These are phyloP conservation scores for Capronia americana DNA, from an alignment of 2,329 filamentous ascomycete genomes.

Conservation along the genomic window DNA sequence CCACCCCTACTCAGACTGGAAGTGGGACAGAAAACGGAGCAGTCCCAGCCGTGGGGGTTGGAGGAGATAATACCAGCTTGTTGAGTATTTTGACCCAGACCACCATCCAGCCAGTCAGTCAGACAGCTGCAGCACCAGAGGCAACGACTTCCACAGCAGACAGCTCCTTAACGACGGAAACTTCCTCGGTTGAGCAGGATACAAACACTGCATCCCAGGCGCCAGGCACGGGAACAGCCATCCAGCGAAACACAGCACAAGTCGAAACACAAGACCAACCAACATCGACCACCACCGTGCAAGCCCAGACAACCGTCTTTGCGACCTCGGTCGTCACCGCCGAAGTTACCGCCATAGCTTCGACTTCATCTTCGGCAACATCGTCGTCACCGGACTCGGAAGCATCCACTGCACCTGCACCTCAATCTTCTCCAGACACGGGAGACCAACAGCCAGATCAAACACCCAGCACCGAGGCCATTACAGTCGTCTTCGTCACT, in stretches of 20 bases:
- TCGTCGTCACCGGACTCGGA: neutral
- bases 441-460: slow-evolving; percentile 1
- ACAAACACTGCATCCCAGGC: neutral
- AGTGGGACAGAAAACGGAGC: slow-evolving; percentile 35
- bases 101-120: neutral
- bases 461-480: slow-evolving; percentile 10
- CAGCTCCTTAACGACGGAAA: neutral
- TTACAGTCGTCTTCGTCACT: slow-evolving; percentile 57
- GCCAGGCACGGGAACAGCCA: slow-evolving; percentile 17
- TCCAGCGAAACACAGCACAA: slow-evolving; percentile 14
- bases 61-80: slow-evolving; percentile 31
- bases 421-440: slow-evolving; percentile 3
- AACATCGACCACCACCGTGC: slow-evolving; percentile 25
- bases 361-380: slow-evolving; percentile 13
- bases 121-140: slow-evolving; percentile 8
- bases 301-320: slow-evolving; percentile 26
- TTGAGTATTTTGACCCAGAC: slow-evolving; percentile 33
- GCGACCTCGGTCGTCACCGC: slow-evolving; percentile 26
- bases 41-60: slow-evolving; percentile 36
- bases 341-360: slow-evolving; percentile 18
- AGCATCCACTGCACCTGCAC: neutral
- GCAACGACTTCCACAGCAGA: neutral
- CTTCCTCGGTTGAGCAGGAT: neutral
- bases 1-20: neutral
- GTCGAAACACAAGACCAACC: slow-evolving; percentile 4